Percentiles rank a stretch among this genome's conserved stretches.
These are phyloP conservation scores for Pyrenochaeta sp. DNA, from an alignment of 2,329 filamentous ascomycete species.

Conservation along the genomic window DNA sequence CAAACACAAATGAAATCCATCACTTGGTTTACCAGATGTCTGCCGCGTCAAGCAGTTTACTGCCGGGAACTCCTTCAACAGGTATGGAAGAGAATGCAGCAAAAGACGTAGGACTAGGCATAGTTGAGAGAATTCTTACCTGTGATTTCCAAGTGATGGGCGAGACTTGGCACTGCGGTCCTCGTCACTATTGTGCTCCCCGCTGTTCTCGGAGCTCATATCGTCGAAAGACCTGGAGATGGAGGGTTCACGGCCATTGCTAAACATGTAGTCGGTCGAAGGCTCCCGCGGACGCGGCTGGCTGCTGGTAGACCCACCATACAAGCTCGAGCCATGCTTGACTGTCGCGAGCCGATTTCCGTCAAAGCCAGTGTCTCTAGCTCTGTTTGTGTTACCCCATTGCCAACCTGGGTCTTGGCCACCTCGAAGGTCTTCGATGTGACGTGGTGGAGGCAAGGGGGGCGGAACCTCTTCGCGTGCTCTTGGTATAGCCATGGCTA, in stretches of 20 bases:
- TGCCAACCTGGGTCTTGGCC: constrained; percentile 70
- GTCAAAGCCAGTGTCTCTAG: constrained; percentile 58
- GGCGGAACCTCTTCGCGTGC: constrained; percentile 66
- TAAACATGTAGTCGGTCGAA: constrained; percentile 40
- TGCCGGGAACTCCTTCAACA: background rate
- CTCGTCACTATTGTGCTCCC: constrained; percentile 47
- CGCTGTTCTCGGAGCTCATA: constrained; percentile 45
- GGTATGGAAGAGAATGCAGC: background rate
- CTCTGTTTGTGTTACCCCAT: constrained; percentile 68
- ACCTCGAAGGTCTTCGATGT: constrained; percentile 64
- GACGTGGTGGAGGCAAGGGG: constrained; percentile 69
- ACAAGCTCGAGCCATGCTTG: constrained; percentile 58
- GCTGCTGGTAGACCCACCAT: constrained; percentile 42
- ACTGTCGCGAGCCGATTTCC: constrained; percentile 54
- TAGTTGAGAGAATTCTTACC: constrained; percentile 43
- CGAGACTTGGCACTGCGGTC: constrained; percentile 44
- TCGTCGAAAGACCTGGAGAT: constrained; percentile 48
- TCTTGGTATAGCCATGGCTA: constrained; percentile 70
- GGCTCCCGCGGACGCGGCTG: constrained; percentile 34
- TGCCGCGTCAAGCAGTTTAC: background rate
- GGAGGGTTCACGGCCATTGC: constrained; percentile 50
- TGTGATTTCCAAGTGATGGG: constrained; percentile 52
- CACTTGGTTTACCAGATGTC: background rate
- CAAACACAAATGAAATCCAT: background rate
- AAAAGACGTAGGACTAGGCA: constrained; percentile 5